Evolutionary conservation across 2,329 filamentous ascomycete species (phyloP), one percentile per base, ranked within the genome.

Genomic region (Raffaelea ambrosiae): DNA sequence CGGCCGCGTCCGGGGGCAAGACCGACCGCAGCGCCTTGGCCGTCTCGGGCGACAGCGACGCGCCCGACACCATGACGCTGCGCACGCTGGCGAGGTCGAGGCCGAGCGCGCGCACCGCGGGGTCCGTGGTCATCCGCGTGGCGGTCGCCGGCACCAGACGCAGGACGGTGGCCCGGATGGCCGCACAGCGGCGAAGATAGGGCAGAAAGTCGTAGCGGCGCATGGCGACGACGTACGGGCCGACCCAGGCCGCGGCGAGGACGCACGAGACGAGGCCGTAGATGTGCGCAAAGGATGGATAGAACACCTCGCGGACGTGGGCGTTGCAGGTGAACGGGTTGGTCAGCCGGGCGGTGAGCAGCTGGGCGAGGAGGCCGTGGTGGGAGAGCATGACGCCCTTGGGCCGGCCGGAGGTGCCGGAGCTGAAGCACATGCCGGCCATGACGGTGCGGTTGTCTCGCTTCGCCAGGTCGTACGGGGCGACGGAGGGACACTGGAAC

Each of bases 111-210:
- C 71, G 73, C 5, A 77, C 73, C 3, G 76, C 71, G 0, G 84
- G 83, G 53, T 83, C 75, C 60, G 90, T 91, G n/a, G 83, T 79
- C 55, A 94, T 70, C 19, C 77, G 71, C 9, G 90, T 77, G 0
- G 88, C 70, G 49, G 94, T 81, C 0, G 88, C 86, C 3, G 88
- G 88, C 2, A 90, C 87, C 8, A 83, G 68, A 13, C 71, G 67
- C 36, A 90, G 64, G 49, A 73, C 69, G 4, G 83, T 85, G 57
- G 94, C 83, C 26, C 75, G 74, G 63, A 77, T 87, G 46, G 70
- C 75, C 59, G 87, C 71, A 19, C 88, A 74, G 57, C 82, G 73
- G 48, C 77, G 70, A 33, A 93, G 71, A 72, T 90, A 79, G 60
- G 82, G 74, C 49, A 81, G 56, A 49, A 91, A 88, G 59, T 90